phyloP scores from a whole-genome alignment of 805 yeast genomes.

The Yamadazyma philogaea region DNA sequence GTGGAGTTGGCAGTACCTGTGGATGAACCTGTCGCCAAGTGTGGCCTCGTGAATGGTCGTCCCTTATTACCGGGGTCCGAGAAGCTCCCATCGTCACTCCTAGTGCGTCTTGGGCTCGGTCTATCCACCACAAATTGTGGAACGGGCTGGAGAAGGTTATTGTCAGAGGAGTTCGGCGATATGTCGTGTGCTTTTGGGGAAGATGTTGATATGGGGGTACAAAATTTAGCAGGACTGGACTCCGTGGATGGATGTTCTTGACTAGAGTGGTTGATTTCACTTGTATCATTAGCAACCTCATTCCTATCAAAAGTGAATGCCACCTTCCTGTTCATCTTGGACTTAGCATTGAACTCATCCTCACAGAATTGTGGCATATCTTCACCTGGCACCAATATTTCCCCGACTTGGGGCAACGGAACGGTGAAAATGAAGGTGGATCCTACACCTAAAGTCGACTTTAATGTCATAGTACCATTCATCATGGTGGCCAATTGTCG shows the following conservation, averaged over 20 bases:
- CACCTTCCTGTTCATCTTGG: slow-evolving; percentile 51
- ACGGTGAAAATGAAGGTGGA: slow-evolving; percentile 79
- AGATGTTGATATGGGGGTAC: slow-evolving; percentile 4
- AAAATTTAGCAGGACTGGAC: background rate
- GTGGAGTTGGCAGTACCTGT: slow-evolving; percentile 51
- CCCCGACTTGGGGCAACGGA: slow-evolving; percentile 68
- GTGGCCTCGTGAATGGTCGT: slow-evolving; percentile 35
- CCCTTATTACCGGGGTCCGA: background rate
- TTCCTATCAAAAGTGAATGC: slow-evolving; percentile 29
- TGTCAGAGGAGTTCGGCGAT: background rate
- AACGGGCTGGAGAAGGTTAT: background rate
- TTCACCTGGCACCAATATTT: slow-evolving; percentile 37
- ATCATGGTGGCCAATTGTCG: slow-evolving; percentile 86
- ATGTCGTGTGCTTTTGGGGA: slow-evolving; percentile 2
- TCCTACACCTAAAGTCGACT: slow-evolving; percentile 77
- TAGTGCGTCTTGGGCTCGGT: slow-evolving; percentile 5
- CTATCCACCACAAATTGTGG: slow-evolving; percentile 1
- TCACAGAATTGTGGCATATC: slow-evolving; percentile 48
- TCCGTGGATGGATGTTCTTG: background rate
- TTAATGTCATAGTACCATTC: slow-evolving; percentile 78
- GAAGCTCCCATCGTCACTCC: slow-evolving; percentile 6
- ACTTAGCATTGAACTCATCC: slow-evolving; percentile 62
- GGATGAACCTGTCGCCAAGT: slow-evolving; percentile 43
- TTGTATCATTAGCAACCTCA: slow-evolving; percentile 7
- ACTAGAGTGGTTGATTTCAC: slow-evolving; percentile 1